These are phyloP conservation scores for Lentinula sp. DNA, from an alignment of 768 basidiomycete genomes.

Conservation along the genomic window DNA sequence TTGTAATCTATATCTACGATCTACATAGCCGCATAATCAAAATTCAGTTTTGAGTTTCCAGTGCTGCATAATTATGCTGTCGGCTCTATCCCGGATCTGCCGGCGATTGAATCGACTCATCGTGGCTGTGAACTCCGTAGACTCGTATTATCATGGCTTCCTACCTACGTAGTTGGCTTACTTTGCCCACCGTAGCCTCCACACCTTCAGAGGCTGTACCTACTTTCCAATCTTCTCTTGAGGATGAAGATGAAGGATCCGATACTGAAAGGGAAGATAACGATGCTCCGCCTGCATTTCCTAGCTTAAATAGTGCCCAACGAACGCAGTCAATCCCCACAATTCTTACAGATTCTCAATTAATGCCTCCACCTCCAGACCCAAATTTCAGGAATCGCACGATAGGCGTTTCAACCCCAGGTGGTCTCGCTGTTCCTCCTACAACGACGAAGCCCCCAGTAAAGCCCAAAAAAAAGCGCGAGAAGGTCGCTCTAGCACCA, in stretches of 20 bases:
- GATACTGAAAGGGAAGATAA: slow-evolving; percentile 35
- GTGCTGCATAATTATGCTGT: no score
- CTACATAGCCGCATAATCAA: not conserved
- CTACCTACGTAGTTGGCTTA: slow-evolving; percentile 57
- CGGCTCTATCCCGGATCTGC: no score
- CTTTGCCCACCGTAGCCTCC: slow-evolving; percentile 20
- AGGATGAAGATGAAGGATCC: slow-evolving; percentile 37
- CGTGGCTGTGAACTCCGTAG: not conserved
- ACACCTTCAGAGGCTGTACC: slow-evolving; percentile 19
- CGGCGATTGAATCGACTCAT: no score
- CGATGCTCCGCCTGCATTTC: slow-evolving; percentile 70
- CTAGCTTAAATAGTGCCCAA: slow-evolving; percentile 66
- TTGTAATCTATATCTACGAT: not conserved
- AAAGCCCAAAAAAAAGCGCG: slow-evolving; percentile 50
- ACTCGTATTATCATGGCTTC: slow-evolving; percentile 37
- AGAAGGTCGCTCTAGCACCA: slow-evolving; percentile 85
- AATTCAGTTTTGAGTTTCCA: no score
- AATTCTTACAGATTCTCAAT: slow-evolving; percentile 38
- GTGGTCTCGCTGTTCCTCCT: slow-evolving; percentile 50
- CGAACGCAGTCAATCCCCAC: slow-evolving; percentile 33
- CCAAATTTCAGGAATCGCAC: slow-evolving; percentile 35
- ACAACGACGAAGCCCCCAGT: slow-evolving; percentile 55
- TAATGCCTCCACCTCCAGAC: slow-evolving; percentile 52
- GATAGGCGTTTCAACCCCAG: slow-evolving; percentile 27
- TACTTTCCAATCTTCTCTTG: slow-evolving; percentile 34